Conservation (phyloP, 345 rosid species). For the Eucalyptus lansdowneana region DNA sequence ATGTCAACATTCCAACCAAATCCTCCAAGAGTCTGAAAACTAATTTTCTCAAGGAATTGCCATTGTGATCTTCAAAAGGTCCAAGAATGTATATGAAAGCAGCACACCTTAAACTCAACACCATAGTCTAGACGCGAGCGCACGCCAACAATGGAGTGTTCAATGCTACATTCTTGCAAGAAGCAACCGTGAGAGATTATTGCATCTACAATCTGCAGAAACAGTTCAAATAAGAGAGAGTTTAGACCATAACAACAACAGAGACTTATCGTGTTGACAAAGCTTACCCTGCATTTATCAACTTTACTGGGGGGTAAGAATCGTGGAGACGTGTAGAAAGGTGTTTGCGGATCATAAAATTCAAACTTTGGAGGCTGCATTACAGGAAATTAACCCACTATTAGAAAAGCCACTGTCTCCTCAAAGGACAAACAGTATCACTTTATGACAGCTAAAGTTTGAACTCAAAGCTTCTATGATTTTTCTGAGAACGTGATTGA, state of each 20-base stretch:
- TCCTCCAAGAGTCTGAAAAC: neutral
- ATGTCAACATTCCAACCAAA: neutral
- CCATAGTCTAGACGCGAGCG: constrained; percentile 83
- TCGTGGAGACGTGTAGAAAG: constrained; percentile 92
- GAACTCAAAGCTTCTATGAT: neutral
- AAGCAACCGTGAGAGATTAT: constrained; percentile 96
- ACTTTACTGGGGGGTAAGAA: constrained; percentile 85
- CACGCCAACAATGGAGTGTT: constrained; percentile 83
- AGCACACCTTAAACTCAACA: constrained; percentile 65
- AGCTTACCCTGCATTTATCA: constrained; percentile 62
- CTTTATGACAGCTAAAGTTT: neutral
- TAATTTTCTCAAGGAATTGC: neutral
- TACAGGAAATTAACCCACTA: neutral
- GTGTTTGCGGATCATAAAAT: constrained; percentile 81
- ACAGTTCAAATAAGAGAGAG: neutral
- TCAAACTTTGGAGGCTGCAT: constrained; percentile 67
- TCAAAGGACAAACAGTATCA: neutral
- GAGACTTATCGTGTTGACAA: neutral
- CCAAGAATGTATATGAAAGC: neutral
- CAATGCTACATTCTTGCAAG: constrained; percentile 67
- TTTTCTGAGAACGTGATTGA: neutral
- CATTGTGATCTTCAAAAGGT: neutral
- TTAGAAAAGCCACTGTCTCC: neutral
- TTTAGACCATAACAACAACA: neutral
- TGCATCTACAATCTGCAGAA: constrained; percentile 61